Conservation (phyloP, 192 early-diverging fungal genomes). For the Gaertneriomyces semiglobifer region DNA sequence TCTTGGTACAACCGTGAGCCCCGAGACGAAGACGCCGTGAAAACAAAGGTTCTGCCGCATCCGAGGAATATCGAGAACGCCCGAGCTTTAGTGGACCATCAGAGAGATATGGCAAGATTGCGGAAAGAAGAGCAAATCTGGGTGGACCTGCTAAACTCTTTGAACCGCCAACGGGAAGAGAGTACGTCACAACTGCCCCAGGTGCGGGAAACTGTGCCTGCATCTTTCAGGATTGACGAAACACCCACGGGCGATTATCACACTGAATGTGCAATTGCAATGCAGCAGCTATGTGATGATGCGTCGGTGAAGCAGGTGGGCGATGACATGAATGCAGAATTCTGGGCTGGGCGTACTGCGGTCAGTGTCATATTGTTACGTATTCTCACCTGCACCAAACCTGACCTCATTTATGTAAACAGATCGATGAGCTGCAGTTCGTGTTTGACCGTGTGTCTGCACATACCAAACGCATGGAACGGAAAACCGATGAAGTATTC, state of each 20-base stretch:
- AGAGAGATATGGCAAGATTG: conserved; percentile 4
- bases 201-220: not conserved
- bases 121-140: not conserved
- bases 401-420: not conserved
- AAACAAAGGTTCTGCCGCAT: conserved; percentile 34
- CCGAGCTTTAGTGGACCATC: conserved; percentile 10
- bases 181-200: not conserved
- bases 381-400: not conserved
- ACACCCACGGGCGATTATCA: too few relatives aligned
- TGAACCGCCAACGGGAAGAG: not conserved
- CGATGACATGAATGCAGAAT: not conserved
- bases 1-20: conserved; percentile 50
- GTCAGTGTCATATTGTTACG: not conserved
- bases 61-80: conserved; percentile 41
- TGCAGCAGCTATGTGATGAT: conserved; percentile 4
- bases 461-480: conserved; percentile 10
- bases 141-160: not conserved
- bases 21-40: not conserved
- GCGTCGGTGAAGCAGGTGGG: not conserved
- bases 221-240: conserved; percentile 3
- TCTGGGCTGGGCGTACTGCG: not conserved
- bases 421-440: conserved; percentile 10
- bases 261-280: not conserved
- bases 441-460: not conserved
- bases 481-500: conserved; percentile 19